Evolutionary conservation across 352 stramenopile genomes (phyloP).

Genomic region (Globisporangium nunn): DNA sequence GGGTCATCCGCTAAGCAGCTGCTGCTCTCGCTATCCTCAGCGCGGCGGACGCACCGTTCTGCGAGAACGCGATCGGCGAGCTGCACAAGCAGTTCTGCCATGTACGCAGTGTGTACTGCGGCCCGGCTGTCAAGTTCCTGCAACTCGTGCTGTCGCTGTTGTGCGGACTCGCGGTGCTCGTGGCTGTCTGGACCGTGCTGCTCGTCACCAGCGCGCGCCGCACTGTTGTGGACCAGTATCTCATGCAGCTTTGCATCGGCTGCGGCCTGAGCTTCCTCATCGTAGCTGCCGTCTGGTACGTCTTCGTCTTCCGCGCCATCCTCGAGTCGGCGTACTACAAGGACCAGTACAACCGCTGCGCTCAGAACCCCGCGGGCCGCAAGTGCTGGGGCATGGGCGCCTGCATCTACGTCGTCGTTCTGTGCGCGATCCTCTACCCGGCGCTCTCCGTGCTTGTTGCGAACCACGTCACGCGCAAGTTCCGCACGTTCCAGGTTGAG

Average conservation of each 20-base stretch:
- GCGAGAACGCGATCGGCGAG: conserved; percentile 41
- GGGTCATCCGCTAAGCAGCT: neutral
- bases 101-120: conserved; percentile 68
- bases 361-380: conserved; percentile 39
- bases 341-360: conserved; percentile 71
- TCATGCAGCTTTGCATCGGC: conserved; percentile 66
- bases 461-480: conserved; percentile 55
- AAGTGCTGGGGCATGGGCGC: conserved; percentile 68
- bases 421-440: conserved; percentile 45
- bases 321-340: conserved; percentile 75
- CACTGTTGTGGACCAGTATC: conserved; percentile 58
- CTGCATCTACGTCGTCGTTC: conserved; percentile 52
- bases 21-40: conserved; percentile 8
- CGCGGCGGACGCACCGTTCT: conserved; percentile 32
- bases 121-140: conserved; percentile 40
- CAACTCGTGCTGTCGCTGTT: conserved; percentile 50
- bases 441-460: conserved; percentile 57
- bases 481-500: conserved; percentile 32
- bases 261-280: conserved; percentile 42
- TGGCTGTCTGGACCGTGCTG: conserved; percentile 39
- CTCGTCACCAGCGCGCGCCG: conserved; percentile 44
- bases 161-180: conserved; percentile 37
- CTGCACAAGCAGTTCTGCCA: conserved; percentile 72
- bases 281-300: conserved; percentile 56
- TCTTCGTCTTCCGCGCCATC: conserved; percentile 51